Evolutionary conservation across 1,139 yeast species (phyloP).

Genomic region (Lodderomyces theae): DNA sequence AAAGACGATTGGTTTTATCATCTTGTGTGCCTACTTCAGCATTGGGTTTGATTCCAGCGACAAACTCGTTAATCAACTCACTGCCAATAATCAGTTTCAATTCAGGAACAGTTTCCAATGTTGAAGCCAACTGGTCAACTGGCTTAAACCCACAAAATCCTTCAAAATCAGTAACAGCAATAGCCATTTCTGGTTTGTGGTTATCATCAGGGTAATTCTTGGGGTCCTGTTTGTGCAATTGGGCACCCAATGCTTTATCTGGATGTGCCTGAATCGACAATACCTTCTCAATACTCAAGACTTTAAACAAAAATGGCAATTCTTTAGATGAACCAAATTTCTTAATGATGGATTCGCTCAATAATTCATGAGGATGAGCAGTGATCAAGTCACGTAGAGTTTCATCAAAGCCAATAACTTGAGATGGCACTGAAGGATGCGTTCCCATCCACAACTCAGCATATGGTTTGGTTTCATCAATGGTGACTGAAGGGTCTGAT

Average conservation of each 20-base stretch:
- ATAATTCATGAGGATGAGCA: slow-evolving; percentile 54
- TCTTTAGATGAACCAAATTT: slow-evolving; percentile 71
- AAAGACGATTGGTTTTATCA: slow-evolving; percentile 54
- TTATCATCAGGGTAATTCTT: slow-evolving; percentile 95
- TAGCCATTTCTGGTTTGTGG: slow-evolving; percentile 99
- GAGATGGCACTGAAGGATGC: slow-evolving; percentile 90
- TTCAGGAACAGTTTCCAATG: slow-evolving; percentile 73
- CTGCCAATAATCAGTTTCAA: slow-evolving; percentile 67
- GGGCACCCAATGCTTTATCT: slow-evolving; percentile 77
- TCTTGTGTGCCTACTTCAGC: slow-evolving; percentile 46
- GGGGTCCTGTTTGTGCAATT: slow-evolving; percentile 79
- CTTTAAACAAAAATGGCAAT: slow-evolving; percentile 90
- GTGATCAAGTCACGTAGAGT: slow-evolving; percentile 64
- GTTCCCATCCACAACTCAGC: slow-evolving; percentile 99
- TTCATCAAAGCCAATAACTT: slow-evolving; percentile 48
- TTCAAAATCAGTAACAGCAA: slow-evolving; percentile 92
- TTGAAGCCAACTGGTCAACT: slow-evolving; percentile 64
- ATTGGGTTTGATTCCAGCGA: slow-evolving; percentile 42
- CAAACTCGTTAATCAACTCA: slow-evolving; percentile 53
- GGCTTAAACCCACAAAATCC: slow-evolving; percentile 99
- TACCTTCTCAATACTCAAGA: slow-evolving; percentile 86
- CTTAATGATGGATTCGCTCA: slow-evolving; percentile 55
- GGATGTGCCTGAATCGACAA: slow-evolving; percentile 98
- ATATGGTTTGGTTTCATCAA: slow-evolving; percentile 75
- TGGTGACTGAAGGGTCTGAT: slow-evolving; percentile 54